phyloP scores from a whole-genome alignment of 352 stramenopile genomes.

The Thalassiosira exigua region DNA sequence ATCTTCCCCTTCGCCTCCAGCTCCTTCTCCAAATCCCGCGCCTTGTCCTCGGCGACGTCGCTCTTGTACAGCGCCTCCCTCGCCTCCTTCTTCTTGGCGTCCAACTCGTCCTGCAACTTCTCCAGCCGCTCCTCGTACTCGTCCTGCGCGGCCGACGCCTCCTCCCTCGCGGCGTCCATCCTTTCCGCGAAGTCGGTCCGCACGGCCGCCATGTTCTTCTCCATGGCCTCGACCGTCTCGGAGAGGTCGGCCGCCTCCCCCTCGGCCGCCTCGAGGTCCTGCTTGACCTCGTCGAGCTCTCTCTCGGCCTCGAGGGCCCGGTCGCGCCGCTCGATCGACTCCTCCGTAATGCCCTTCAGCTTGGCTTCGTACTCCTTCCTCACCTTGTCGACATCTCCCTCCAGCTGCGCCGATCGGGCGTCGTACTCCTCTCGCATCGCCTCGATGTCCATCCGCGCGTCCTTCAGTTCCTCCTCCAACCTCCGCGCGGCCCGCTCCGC shows the following conservation, averaged over 20 bases:
- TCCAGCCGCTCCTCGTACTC: slow-evolving; percentile 50
- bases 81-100: slow-evolving; percentile 34
- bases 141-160: slow-evolving; percentile 26
- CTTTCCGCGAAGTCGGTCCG: slow-evolving; percentile 38
- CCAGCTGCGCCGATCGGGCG: slow-evolving; percentile 34
- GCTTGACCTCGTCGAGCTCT: slow-evolving; percentile 45
- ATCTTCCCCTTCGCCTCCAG: slow-evolving; percentile 41
- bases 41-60: slow-evolving; percentile 19
- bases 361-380: slow-evolving; percentile 38
- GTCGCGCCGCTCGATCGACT: slow-evolving; percentile 35
- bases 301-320: slow-evolving; percentile 25
- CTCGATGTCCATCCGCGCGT: slow-evolving; percentile 44
- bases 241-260: slow-evolving; percentile 47
- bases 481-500: slow-evolving; percentile 28
- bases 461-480: slow-evolving; percentile 41
- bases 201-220: slow-evolving; percentile 61
- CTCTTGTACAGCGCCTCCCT: slow-evolving; percentile 41
- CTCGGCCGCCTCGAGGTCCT: slow-evolving; percentile 42
- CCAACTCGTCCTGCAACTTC: slow-evolving; percentile 42
- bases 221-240: slow-evolving; percentile 58
- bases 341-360: slow-evolving; percentile 29
- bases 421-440: slow-evolving; percentile 57
- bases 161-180: slow-evolving; percentile 35
- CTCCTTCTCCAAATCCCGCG: slow-evolving; percentile 41
- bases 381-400: slow-evolving; percentile 32